These are phyloP conservation scores for Cotoneaster glaucophyllus DNA, from an alignment of 306 rosid species.

Conservation along the genomic window DNA sequence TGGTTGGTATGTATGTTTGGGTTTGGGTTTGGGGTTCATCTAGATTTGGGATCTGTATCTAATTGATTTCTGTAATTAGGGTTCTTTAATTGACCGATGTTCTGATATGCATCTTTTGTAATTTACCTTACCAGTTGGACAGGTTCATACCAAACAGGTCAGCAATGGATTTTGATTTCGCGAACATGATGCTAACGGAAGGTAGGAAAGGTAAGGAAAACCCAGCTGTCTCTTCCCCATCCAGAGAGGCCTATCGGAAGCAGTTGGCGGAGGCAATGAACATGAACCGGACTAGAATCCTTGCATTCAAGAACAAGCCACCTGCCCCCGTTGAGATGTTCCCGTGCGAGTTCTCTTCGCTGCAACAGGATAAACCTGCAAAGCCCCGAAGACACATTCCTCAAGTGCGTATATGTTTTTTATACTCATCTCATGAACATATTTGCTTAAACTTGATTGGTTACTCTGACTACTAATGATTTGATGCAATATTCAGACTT, in stretches of 20 bases:
- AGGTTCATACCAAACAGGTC: conserved; percentile 33
- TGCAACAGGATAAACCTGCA: conserved; percentile 24
- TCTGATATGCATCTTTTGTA: background rate
- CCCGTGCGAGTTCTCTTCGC: conserved; percentile 39
- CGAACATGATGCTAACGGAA: conserved; percentile 26
- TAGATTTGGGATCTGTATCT: background rate
- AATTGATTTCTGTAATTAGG: background rate
- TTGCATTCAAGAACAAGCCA: conserved; percentile 85
- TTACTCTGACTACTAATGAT: background rate
- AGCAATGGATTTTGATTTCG: conserved; percentile 36
- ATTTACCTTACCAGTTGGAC: conserved; percentile 18
- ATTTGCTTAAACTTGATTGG: background rate
- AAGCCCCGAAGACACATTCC: conserved; percentile 57
- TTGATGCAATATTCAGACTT: conserved; percentile 35
- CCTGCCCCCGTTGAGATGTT: conserved; percentile 45
- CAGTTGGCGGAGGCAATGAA: conserved; percentile 52
- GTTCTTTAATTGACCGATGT: background rate
- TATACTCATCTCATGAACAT: background rate
- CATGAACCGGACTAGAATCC: conserved; percentile 63
- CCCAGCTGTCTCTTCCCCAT: conserved; percentile 42
- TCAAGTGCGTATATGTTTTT: conserved; percentile 33
- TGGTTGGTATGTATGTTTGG: background rate
- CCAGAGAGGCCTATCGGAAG: conserved; percentile 52
- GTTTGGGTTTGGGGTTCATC: too few species aligned
- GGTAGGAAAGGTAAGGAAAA: conserved; percentile 49